Evolutionary conservation across 2,329 filamentous ascomycete species (phyloP), one percentile per base, ranked within the genome.

Genomic region (Pleurostoma richardsiae): DNA sequence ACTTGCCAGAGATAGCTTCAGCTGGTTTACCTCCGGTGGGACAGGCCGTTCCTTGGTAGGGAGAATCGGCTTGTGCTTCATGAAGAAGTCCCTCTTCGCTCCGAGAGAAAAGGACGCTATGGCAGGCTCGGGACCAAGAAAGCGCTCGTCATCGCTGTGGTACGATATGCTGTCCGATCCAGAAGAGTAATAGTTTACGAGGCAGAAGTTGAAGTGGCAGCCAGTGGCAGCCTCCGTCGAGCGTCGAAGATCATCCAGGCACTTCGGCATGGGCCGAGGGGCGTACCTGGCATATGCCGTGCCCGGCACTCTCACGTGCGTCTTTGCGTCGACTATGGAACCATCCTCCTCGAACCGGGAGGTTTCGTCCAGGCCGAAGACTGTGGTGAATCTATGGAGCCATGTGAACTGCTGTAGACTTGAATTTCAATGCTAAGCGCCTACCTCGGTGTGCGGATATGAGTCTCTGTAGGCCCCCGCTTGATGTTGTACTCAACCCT

Each of bases 181-280:
- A 4, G 78, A 79, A n/a, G 84, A 83, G 59, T 92, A 92, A 67
- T 92, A 92, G 59, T 92, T 92, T 4, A 92, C 85, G 1, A 92
- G 74, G 49, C 83, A 87, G 60, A 91, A 89, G 60, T 92, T 92
- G 66, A 86, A 92, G 1, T 59, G 74, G 56, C 79, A 79, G n/a
- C 74, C 76, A 1, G 85, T 88, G 0, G 80, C 78, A 4, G 74
- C 72, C 63, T 92, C 85, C 2, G 85, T 82, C 7, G 80, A 72
- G 31, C 64, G 67, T 7, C 82, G 77, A 6, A 92, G 72, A 5
- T 73, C 63, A 38, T 88, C 79, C 1, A 92, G 74, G 55, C 86
- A 90, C 46, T 76, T 66, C 0, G 88, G 88, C 2, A 91, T 78
- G 1, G 86, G 88, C 0, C 87, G 77, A 0, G 88, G 88, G 1